Conservation (phyloP, 2,329 filamentous ascomycete species). For the Colletotrichum sp. region DNA sequence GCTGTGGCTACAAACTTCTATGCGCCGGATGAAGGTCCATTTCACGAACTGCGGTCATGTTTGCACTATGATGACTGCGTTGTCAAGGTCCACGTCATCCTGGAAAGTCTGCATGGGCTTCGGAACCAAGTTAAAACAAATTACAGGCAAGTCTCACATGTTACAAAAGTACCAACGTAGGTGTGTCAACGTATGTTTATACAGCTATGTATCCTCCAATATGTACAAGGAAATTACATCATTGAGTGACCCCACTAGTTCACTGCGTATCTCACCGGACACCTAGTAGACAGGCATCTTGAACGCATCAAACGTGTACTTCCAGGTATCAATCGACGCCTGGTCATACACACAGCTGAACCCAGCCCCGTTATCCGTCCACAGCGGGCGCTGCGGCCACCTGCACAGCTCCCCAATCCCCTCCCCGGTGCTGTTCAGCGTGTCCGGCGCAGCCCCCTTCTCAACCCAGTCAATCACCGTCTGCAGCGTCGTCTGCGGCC, state of each 20-base stretch:
- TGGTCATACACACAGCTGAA: constrained; percentile 12
- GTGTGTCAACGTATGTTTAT: neutral
- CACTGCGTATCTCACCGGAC: too few species aligned
- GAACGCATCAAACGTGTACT: constrained; percentile 15
- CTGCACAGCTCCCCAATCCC: constrained; percentile 38
- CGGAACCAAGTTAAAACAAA: too few species aligned
- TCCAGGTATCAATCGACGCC: constrained; percentile 6
- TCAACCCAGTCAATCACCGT: constrained; percentile 58
- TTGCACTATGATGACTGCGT: too few species aligned
- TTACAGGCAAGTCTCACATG: too few species aligned
- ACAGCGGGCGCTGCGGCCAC: constrained; percentile 47
- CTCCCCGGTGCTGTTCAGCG: constrained; percentile 45
- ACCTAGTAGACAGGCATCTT: constrained; percentile 15
- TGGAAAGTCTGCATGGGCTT: too few species aligned
- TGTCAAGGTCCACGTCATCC: too few species aligned
- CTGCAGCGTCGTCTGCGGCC: constrained; percentile 42
- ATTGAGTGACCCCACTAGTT: too few species aligned
- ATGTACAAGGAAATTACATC: neutral
- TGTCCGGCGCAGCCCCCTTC: constrained; percentile 46
- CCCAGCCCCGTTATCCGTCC: constrained; percentile 25
- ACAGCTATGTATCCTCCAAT: neutral
- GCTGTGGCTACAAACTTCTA: too few species aligned
- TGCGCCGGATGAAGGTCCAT: too few species aligned
- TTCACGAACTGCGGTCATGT: too few species aligned
- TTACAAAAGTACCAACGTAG: too few species aligned